These are phyloP conservation scores for Solanum dulcamara DNA, from an alignment of 257 asterid species.

Conservation along the genomic window DNA sequence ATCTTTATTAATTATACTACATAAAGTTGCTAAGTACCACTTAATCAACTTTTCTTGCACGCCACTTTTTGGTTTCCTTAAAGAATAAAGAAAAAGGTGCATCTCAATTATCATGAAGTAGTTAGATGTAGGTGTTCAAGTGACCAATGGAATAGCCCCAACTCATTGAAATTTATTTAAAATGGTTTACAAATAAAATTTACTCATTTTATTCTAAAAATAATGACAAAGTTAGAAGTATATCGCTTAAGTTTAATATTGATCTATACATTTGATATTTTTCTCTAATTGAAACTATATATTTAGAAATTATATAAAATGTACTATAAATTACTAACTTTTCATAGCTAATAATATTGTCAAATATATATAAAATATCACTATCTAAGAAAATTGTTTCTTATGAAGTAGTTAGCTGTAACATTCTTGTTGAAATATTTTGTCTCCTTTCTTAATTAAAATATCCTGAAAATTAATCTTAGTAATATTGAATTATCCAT, in stretches of 20 bases:
- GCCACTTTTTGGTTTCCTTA: not conserved
- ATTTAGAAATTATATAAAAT: not conserved
- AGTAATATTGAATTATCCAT: not conserved
- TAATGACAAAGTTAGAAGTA: not conserved
- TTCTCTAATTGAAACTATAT: not conserved
- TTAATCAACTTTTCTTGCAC: not conserved
- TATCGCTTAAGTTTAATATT: not conserved
- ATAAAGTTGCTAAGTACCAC: not conserved
- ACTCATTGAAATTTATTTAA: not conserved
- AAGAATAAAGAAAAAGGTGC: not conserved
- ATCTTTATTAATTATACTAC: too few species aligned
- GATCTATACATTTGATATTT: not conserved
- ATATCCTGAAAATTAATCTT: not conserved
- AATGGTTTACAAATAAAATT: not conserved
- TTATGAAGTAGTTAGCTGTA: not conserved
- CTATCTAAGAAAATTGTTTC: not conserved
- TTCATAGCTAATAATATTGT: not conserved
- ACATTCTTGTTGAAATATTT: not conserved
- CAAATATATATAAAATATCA: not conserved
- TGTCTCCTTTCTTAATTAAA: not conserved
- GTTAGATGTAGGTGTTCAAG: not conserved
- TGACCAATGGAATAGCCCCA: not conserved
- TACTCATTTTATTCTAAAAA: not conserved
- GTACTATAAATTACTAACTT: not conserved
- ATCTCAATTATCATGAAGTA: not conserved